phyloP scores from a whole-genome alignment of 1,139 yeast genomes.

The Tardiomyces blankii region DNA sequence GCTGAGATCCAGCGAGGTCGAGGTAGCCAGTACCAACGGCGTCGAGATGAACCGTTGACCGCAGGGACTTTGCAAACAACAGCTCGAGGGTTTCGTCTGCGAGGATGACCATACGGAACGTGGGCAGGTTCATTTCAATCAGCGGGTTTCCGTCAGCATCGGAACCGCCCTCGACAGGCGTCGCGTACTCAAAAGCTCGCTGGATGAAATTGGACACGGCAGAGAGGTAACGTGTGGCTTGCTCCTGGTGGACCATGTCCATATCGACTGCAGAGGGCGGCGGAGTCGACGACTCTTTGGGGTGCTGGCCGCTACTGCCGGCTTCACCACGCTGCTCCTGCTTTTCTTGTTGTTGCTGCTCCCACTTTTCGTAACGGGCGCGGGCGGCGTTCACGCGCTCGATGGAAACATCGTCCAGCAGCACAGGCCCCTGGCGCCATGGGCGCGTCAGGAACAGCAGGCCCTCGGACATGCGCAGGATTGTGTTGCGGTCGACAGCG shows the following conservation, averaged over 20 bases:
- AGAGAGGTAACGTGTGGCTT: conserved; percentile 68
- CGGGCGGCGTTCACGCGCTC: background rate
- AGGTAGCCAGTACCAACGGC: conserved; percentile 29
- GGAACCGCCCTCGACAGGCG: conserved; percentile 26
- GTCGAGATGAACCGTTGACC: conserved; percentile 56
- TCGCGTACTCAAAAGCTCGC: conserved; percentile 69
- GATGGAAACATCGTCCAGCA: conserved; percentile 6
- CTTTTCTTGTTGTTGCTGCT: conserved; percentile 9
- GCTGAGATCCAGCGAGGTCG: conserved; percentile 24
- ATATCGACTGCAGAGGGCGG: conserved; percentile 4
- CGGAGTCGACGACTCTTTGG: background rate
- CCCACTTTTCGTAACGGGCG: conserved; percentile 1
- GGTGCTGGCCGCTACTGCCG: background rate
- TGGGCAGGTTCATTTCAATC: conserved; percentile 65
- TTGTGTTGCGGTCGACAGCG: conserved; percentile 64
- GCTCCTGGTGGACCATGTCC: conserved; percentile 54
- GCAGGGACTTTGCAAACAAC: conserved; percentile 59
- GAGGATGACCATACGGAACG: conserved; percentile 86
- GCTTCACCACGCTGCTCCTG: conserved; percentile 10
- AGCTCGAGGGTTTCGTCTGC: conserved; percentile 92
- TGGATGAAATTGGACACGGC: conserved; percentile 85
- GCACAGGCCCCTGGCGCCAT: conserved; percentile 23
- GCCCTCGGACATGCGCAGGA: conserved; percentile 79
- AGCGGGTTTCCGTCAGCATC: background rate
- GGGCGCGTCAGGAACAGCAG: conserved; percentile 72